Evolutionary conservation across 768 basidiomycete species (phyloP).

Genomic region (Rhizopogon salebrosus): DNA sequence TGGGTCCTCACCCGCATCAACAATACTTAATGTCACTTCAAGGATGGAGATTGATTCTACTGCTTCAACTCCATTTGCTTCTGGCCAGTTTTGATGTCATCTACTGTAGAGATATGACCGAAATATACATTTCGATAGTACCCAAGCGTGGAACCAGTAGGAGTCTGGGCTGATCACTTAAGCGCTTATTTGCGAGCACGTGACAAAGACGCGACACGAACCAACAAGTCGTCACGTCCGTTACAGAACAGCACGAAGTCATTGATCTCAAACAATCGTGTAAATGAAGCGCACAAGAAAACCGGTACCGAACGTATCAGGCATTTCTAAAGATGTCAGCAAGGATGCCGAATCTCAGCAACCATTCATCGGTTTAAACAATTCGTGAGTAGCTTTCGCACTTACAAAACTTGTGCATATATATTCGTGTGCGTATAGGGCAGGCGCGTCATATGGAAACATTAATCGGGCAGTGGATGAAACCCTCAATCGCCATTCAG

Average conservation of each 20-base stretch:
- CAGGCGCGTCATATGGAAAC: not conserved
- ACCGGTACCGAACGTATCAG: constrained; percentile 9
- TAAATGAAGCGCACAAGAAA: constrained; percentile 12
- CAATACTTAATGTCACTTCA: constrained; percentile 19
- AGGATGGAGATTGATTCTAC: constrained; percentile 73
- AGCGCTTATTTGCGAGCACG: constrained; percentile 4
- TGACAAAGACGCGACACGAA: constrained; percentile 9
- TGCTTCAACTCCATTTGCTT: constrained; percentile 59
- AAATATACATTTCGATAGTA: too few relatives aligned
- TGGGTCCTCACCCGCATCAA: constrained; percentile 27
- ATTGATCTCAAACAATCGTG: not conserved
- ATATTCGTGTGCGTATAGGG: not conserved
- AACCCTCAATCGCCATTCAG: constrained; percentile 1
- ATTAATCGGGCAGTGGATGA: constrained; percentile 1
- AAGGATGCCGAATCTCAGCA: not conserved
- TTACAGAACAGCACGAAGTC: constrained; percentile 7
- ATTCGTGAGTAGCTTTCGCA: not conserved
- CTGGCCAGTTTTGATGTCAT: constrained; percentile 6
- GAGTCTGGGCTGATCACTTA: too few relatives aligned
- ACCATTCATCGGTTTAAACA: not conserved
- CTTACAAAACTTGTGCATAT: not conserved
- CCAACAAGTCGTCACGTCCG: not conserved
- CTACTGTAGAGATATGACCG: too few relatives aligned
- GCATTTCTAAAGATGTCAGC: constrained; percentile 3
- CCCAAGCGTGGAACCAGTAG: too few relatives aligned